Percentiles rank a stretch among this genome's conserved stretches.
These are phyloP conservation scores for Canavalia gladiata DNA, from an alignment of 306 rosid species.

Conservation along the genomic window DNA sequence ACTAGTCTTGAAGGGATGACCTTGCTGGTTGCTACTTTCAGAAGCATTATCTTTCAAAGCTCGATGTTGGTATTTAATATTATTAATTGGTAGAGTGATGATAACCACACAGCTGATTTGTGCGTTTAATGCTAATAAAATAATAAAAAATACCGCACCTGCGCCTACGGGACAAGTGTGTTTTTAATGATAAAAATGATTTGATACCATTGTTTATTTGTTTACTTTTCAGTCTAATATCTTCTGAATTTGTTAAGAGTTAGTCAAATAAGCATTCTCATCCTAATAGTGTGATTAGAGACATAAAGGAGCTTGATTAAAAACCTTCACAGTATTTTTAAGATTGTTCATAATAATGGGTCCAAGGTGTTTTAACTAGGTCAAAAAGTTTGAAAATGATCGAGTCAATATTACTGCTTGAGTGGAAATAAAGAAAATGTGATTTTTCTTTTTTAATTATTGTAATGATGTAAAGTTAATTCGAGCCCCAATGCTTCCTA, in stretches of 20 bases:
- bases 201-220: not conserved
- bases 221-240: not conserved
- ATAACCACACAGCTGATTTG: not conserved
- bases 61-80: constrained; percentile 21
- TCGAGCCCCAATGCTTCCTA: constrained; percentile 13
- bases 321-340: constrained; percentile 21
- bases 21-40: not conserved
- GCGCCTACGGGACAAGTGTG: not conserved
- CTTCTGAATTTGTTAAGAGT: constrained; percentile 2
- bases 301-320: constrained; percentile 1
- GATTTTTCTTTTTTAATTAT: constrained; percentile 1
- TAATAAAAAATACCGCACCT: not conserved
- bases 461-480: constrained; percentile 40
- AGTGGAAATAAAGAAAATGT: constrained; percentile 24
- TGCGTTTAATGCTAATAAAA: not conserved
- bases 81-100: constrained; percentile 6
- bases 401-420: constrained; percentile 8
- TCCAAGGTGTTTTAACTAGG: constrained; percentile 45
- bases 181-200: constrained; percentile 1
- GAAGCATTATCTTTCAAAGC: not conserved
- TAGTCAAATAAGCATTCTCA: constrained; percentile 9
- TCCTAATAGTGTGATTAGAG: constrained; percentile 41
- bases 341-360: constrained; percentile 40
- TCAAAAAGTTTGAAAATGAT: constrained; percentile 48
- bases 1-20: not conserved